phyloP scores from a whole-genome alignment of 2,329 filamentous ascomycete genomes.

The Rutstroemia sp. region DNA sequence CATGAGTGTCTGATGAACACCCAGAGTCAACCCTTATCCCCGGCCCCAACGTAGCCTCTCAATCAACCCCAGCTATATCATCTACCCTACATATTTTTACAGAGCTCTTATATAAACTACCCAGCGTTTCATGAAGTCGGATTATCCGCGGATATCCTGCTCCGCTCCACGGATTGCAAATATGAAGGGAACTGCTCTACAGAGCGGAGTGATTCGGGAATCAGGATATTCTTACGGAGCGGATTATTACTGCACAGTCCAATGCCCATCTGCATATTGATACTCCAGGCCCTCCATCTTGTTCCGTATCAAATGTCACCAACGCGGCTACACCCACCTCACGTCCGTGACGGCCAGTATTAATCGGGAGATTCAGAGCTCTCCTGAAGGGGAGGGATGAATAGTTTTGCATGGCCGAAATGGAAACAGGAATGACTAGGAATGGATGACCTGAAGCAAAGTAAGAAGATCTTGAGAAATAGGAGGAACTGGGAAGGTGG shows the following conservation, averaged over 20 bases:
- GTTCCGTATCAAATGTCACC: constrained; percentile 62
- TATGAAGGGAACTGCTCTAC: no score
- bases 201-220: no score
- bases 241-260: no score
- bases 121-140: no score
- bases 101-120: no score
- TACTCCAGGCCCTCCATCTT: constrained; percentile 69
- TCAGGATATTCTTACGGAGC: no score
- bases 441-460: background rate
- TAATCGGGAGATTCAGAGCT: constrained; percentile 60
- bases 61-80: constrained; percentile 69
- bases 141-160: no score
- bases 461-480: constrained; percentile 16
- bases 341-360: constrained; percentile 57
- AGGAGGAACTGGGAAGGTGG: constrained; percentile 5
- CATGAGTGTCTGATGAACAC: constrained; percentile 45
- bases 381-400: constrained; percentile 37
- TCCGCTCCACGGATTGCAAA: no score
- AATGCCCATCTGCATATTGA: constrained; percentile 39
- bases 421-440: background rate
- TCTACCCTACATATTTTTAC: constrained; percentile 51
- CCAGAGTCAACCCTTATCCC: no score
- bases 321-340: constrained; percentile 57
- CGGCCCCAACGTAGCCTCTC: constrained; percentile 28
- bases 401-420: constrained; percentile 22